phyloP scores from a whole-genome alignment of 352 stramenopile genomes.

The Globisporangium perplexum region DNA sequence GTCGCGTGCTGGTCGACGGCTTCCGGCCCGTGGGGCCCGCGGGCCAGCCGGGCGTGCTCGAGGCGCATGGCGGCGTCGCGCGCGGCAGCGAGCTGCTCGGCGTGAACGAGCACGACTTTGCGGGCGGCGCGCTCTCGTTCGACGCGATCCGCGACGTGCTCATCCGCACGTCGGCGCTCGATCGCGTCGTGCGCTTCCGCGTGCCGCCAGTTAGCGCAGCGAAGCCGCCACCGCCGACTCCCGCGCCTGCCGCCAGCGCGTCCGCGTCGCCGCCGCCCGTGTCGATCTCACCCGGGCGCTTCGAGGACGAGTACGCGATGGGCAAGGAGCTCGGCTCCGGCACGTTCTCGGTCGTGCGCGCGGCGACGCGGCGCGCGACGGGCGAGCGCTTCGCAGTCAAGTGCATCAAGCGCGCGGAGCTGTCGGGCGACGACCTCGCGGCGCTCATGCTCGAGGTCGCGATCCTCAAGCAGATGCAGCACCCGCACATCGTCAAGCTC shows the following conservation, averaged over 20 bases:
- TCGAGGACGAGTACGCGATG: slow-evolving; percentile 61
- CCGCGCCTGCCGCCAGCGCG: not conserved
- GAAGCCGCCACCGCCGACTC: slow-evolving; percentile 11
- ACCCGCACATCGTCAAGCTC: slow-evolving; percentile 86
- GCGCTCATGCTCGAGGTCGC: slow-evolving; percentile 76
- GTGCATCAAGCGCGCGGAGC: slow-evolving; percentile 39
- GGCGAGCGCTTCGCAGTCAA: slow-evolving; percentile 57
- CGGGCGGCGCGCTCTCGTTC: slow-evolving; percentile 39
- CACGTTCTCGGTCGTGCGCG: slow-evolving; percentile 53
- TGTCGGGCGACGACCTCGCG: slow-evolving; percentile 48
- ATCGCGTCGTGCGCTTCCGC: slow-evolving; percentile 59
- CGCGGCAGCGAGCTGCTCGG: slow-evolving; percentile 47
- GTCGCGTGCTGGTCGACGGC: slow-evolving; percentile 63
- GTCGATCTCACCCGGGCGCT: slow-evolving; percentile 19
- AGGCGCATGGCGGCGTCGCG: slow-evolving; percentile 32
- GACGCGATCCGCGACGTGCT: slow-evolving; percentile 69
- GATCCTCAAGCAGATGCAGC: slow-evolving; percentile 80
- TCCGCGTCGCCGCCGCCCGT: not conserved
- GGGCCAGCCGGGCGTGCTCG: slow-evolving; percentile 34
- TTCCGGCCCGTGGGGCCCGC: slow-evolving; percentile 54
- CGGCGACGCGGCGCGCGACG: slow-evolving; percentile 39
- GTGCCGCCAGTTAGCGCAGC: slow-evolving; percentile 37
- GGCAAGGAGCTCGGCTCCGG: slow-evolving; percentile 48
- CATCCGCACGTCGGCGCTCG: slow-evolving; percentile 44
- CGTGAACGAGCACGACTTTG: slow-evolving; percentile 73